These are phyloP conservation scores for Coniochaeta sp. DNA, from an alignment of 2,329 filamentous ascomycete species.

Conservation along the genomic window DNA sequence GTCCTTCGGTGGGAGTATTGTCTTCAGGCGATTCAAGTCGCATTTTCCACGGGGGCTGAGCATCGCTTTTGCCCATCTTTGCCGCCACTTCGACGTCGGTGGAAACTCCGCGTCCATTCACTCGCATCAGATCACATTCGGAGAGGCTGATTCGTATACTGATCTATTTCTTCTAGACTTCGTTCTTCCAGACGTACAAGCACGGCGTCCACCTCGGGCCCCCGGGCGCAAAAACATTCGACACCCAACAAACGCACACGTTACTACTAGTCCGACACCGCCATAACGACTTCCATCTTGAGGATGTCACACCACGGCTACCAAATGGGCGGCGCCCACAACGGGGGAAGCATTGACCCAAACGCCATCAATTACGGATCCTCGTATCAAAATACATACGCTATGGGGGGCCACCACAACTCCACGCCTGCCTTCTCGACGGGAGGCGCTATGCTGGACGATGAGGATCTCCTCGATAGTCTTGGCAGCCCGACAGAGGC, in stretches of 20 bases:
- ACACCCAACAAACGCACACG: not conserved
- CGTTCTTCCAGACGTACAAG: not conserved
- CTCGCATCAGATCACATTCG: not conserved
- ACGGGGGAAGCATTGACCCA: conserved; percentile 65
- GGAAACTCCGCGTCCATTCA: not conserved
- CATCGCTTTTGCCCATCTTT: not conserved
- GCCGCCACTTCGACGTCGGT: not conserved
- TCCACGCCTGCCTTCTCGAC: conserved; percentile 67
- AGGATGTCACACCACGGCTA: conserved; percentile 51
- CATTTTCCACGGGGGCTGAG: not conserved
- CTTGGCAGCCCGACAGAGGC: conserved; percentile 47
- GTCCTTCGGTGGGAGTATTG: not conserved
- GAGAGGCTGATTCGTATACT: not conserved
- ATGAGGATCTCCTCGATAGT: conserved; percentile 80
- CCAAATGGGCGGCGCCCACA: conserved; percentile 47
- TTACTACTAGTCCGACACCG: not conserved
- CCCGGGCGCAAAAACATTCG: not conserved
- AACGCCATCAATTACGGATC: conserved; percentile 66
- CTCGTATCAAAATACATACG: conserved; percentile 56
- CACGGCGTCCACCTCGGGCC: not conserved
- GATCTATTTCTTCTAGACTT: not conserved
- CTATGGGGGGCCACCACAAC: conserved; percentile 40
- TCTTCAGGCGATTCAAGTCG: not conserved
- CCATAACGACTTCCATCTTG: not conserved
- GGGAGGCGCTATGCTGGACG: conserved; percentile 71